Conservation (phyloP, 129 eudicot species). For the Arctium lappa region DNA sequence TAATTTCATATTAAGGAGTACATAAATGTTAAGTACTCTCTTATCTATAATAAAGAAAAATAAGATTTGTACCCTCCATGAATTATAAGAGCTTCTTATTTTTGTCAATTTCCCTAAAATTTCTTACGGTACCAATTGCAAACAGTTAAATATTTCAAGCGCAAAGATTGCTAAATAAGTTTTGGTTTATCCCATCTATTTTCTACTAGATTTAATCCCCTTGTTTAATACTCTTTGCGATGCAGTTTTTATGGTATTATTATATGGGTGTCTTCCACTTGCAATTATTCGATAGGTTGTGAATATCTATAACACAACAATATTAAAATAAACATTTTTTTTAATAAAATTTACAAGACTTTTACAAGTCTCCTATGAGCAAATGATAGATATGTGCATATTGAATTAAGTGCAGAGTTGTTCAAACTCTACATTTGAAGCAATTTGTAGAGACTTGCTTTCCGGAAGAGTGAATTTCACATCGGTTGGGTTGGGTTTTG, state of each 20-base stretch:
- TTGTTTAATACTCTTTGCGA: not conserved
- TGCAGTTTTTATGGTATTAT: not conserved
- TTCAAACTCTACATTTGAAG: not conserved
- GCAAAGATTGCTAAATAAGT: no score
- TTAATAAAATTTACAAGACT: no score
- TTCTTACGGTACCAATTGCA: no score
- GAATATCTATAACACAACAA: not conserved
- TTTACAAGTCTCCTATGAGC: not conserved
- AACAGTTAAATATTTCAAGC: no score
- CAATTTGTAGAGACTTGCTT: not conserved
- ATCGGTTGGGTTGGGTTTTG: not conserved
- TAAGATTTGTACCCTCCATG: no score
- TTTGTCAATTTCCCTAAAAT: no score
- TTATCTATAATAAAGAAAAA: no score
- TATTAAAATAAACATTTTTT: no score
- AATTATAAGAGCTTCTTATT: no score
- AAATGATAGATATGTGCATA: not conserved
- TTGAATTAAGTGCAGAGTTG: not conserved
- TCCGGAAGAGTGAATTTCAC: not conserved
- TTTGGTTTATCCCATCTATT: no score
- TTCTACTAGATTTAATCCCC: not conserved
- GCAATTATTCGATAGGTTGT: not conserved
- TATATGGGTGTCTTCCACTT: not conserved
- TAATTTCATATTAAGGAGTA: no score
- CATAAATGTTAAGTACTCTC: no score